phyloP scores from a whole-genome alignment of 2,329 filamentous ascomycete species.

The Fonsecaea erecta region DNA sequence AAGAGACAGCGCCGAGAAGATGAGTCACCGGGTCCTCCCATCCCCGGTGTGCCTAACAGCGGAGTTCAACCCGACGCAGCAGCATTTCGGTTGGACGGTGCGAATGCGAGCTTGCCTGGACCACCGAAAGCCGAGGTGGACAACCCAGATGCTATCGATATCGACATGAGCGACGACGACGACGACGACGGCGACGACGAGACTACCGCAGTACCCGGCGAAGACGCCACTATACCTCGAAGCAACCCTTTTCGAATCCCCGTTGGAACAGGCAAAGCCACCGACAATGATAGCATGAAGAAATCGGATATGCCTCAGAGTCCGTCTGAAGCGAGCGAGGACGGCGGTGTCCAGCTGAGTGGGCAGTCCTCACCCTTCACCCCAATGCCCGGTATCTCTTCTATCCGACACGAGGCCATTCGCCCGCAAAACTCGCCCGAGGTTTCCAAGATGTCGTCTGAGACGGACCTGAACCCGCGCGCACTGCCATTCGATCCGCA shows the following conservation, averaged over 20 bases:
- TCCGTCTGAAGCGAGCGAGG: conserved; percentile 34
- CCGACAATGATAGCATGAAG: background rate
- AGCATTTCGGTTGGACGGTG: conserved; percentile 19
- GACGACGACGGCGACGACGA: conserved; percentile 57
- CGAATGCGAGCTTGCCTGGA: background rate
- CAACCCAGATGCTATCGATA: conserved; percentile 40
- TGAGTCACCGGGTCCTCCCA: background rate
- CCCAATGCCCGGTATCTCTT: background rate
- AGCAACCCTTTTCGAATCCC: background rate
- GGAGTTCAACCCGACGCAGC: background rate
- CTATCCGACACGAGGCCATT: conserved; percentile 28
- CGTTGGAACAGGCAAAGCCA: background rate
- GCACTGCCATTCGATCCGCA: background rate
- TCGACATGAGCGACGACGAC: conserved; percentile 65
- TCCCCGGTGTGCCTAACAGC: background rate
- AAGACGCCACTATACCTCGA: background rate
- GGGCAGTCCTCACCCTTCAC: conserved; percentile 8
- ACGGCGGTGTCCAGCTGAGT: conserved; percentile 29
- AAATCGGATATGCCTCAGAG: conserved; percentile 7
- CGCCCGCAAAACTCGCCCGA: conserved; percentile 35
- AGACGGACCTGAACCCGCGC: background rate
- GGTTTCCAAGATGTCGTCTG: background rate
- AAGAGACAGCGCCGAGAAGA: conserved; percentile 27
- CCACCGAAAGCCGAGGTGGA: conserved; percentile 4
- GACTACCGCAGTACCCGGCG: conserved; percentile 21